Evolutionary conservation across 108 stramenopile genomes (phyloP).

Genomic region (Nitzschia sp.): DNA sequence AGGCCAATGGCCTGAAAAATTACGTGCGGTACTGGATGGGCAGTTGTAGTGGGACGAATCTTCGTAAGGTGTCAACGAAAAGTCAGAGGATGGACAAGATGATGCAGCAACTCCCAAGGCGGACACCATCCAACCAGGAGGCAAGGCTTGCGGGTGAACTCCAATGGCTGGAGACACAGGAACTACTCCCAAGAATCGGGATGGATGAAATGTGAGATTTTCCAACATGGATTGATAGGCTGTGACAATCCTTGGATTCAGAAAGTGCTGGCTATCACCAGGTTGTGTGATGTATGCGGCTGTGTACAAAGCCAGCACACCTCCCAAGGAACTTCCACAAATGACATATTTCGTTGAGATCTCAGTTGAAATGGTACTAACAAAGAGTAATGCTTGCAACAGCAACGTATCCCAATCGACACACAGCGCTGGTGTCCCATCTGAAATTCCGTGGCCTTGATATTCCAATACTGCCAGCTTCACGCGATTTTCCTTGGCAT

Average conservation of each 20-base stretch:
- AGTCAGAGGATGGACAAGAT: constrained; percentile 24
- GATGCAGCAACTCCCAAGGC: constrained; percentile 29
- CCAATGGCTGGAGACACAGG: constrained; percentile 50
- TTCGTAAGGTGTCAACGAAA: constrained; percentile 49
- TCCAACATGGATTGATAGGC: neutral
- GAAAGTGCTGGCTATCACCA: neutral
- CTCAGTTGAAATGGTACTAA: neutral
- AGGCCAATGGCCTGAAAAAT: constrained; percentile 58
- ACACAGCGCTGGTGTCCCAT: constrained; percentile 26
- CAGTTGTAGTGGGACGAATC: constrained; percentile 51
- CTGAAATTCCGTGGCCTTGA: constrained; percentile 52
- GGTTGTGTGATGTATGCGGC: constrained; percentile 10
- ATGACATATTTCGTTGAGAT: constrained; percentile 17
- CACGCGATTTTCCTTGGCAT: constrained; percentile 16
- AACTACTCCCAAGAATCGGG: constrained; percentile 37
- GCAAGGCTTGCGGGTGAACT: constrained; percentile 42
- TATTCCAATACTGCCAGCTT: constrained; percentile 42
- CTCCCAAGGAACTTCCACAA: constrained; percentile 48
- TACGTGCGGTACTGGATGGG: constrained; percentile 42
- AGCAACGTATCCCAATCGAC: constrained; percentile 25
- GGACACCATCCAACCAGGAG: constrained; percentile 33
- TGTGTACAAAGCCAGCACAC: constrained; percentile 44
- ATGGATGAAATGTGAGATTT: neutral
- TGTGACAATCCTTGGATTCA: neutral
- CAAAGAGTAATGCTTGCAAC: constrained; percentile 30